These are phyloP conservation scores for Capsicum chinense DNA, from an alignment of 257 asterid species.

Conservation along the genomic window DNA sequence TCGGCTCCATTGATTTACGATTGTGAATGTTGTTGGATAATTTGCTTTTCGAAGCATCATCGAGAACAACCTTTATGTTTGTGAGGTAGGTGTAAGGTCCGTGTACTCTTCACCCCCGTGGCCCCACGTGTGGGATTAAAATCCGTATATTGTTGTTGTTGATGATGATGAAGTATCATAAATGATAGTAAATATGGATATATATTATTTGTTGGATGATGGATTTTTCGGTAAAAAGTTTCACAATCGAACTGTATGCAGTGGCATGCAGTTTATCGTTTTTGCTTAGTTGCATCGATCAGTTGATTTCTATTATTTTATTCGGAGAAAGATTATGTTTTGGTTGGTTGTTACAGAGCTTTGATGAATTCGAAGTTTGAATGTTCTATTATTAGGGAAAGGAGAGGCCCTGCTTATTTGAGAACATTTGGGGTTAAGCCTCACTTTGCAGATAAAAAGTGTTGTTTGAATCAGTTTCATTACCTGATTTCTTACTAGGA, in stretches of 20 bases:
- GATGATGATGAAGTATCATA: neutral
- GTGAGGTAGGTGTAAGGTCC: no score
- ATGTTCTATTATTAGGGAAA: neutral
- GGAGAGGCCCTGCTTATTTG: neutral
- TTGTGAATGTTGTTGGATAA: conserved; percentile 4
- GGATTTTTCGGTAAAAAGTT: neutral
- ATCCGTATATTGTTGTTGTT: no score
- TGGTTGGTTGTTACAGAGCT: neutral
- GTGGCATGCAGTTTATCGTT: neutral
- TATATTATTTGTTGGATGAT: neutral
- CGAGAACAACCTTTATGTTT: no score
- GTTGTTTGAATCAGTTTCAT: neutral
- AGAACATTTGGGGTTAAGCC: neutral
- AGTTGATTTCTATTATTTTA: neutral
- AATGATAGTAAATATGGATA: neutral
- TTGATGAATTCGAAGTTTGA: neutral
- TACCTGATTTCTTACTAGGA: neutral
- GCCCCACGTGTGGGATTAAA: no score
- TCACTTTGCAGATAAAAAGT: neutral
- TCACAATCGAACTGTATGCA: neutral
- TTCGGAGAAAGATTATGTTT: neutral
- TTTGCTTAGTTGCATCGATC: neutral
- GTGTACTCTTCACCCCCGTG: no score
- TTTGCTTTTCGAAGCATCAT: neutral
- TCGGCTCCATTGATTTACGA: neutral